Evolutionary conservation across 2,329 filamentous ascomycete species (phyloP), one percentile per base, ranked within the genome.

Genomic region (Leptographium wingfieldii): DNA sequence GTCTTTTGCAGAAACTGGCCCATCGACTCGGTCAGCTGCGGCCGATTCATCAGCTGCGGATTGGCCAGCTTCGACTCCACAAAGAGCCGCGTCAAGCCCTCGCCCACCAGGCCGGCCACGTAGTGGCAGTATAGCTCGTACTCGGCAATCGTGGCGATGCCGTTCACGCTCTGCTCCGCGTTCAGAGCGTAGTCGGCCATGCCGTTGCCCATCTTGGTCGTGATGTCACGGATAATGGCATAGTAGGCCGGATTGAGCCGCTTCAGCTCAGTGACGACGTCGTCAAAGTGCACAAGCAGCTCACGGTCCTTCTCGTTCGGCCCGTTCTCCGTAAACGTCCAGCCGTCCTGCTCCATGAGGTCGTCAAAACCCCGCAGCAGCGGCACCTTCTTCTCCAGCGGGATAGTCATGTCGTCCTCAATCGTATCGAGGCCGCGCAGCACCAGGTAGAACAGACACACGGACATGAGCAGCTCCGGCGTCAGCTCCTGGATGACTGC

Each of bases 91-190:
- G 94, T 99, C 63, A 94, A 75, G 52, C 94, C 94, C 73, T 97
- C 92, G 60, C 94, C 94, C 40, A 99, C 94, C n/a, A 99, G 78
- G 35, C 94, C 94, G n/a, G 94, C 94, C 35, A 99, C 94, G 70
- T 97, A 97, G 73, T 95, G 91, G 76, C 94, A 99, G 78, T 99
- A 99, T 59, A 92, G 77, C 75, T 99, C 92, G 73, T 97, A 99
- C 67, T 97, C 92, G 58, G 86, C 80, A 66, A 95, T 76, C 0
- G 88, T 92, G 69, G 90, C 80, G 61, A 97, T 86, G 55, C 90
- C 90, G 62, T 90, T 84, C 65, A 82, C 77, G 67, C 91, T 90
- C 73, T 88, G 81, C 67, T 94, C 89, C 16, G 89, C 86, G 68
- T 95, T 94, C 66, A 88, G 79, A 49, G 83, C 88, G 71, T 95